Base-by-base conservation (phyloP, 352 stramenopile genomes). In the Phytophthora multivora region DNA sequence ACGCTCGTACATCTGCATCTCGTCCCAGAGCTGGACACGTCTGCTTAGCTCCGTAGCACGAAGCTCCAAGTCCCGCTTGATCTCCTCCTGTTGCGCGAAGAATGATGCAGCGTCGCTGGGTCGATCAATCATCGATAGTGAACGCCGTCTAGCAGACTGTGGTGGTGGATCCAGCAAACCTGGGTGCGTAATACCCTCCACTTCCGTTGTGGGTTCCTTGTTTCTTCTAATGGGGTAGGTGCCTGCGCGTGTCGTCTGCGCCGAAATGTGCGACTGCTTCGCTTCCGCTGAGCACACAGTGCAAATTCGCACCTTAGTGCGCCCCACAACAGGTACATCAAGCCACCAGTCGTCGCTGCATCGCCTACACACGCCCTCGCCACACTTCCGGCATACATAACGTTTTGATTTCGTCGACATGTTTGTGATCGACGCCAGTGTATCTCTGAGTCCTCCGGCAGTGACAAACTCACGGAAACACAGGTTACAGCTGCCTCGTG, bases 291-390 rank as follows among this genome's bases (percentile, higher is more conserved):
- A 92, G 58, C 86, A 95, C 23, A 93, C 80, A 0, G 84, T 95
- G 50, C 86, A 95, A 28, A 95, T 95, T 2, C 86, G 80, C 39
- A 95, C 81, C 59, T 90, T 88, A 11, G 78, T 90, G 19, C 74
- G 75, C 6, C 86, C 86, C 9, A 91, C 86, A 28, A 93, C 83
- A 1, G 86, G 86, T 2, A 95, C 71, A 55, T 93, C 81, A 9
- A 95, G 79, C 58, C 75, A 67, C 86, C 86, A 95, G 39, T 93
- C 77, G 40, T 89, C 73, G 52, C 86, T 92, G 65, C 86, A 95
- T 63, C 86, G 74, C 35, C 77, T 75, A 63, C 86, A 95, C 38
- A 93, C 80, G 31, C 76, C 71, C 39, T 95, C 74, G 3, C 84
- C 84, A 57, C 86, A 95, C 58, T 91, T 92, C 31, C 86, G 83